These are phyloP conservation scores for Aspergillus quadricinctus DNA, from an alignment of 2,329 filamentous ascomycete genomes.

Conservation along the genomic window DNA sequence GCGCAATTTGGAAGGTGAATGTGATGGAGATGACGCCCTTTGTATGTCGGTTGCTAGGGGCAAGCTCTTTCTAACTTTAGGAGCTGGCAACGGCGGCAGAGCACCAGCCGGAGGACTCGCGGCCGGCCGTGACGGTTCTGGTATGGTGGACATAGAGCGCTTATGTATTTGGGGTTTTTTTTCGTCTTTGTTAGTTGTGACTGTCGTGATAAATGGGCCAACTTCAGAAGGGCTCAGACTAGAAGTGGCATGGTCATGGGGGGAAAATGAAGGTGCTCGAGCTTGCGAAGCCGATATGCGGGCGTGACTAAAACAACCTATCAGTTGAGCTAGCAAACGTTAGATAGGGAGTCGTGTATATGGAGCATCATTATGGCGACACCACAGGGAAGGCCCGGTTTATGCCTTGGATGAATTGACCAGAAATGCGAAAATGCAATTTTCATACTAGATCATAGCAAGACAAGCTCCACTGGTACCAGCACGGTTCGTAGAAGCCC, in stretches of 20 bases:
- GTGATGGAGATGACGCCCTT: conserved; percentile 40
- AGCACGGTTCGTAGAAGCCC: background rate
- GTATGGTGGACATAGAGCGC: conserved; percentile 54
- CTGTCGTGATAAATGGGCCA: background rate
- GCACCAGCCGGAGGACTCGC: conserved; percentile 67
- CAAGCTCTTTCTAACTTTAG: conserved; percentile 67
- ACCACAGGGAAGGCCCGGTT: background rate
- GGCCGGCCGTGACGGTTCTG: conserved; percentile 57
- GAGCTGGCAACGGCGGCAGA: conserved; percentile 68
- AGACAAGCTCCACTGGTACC: background rate
- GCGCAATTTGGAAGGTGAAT: conserved; percentile 53
- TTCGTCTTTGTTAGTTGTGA: background rate
- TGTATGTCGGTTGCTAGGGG: conserved; percentile 44
- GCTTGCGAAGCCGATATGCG: background rate
- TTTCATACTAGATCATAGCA: background rate
- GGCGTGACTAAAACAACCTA: background rate
- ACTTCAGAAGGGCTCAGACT: background rate
- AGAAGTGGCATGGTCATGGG: background rate
- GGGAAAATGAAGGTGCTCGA: background rate
- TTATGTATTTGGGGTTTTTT: background rate
- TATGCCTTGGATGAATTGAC: background rate
- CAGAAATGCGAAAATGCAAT: background rate
- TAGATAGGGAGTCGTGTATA: background rate
- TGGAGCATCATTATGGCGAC: background rate
- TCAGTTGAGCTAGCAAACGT: background rate